Evolutionary conservation across 331 rosid species (phyloP), one percentile per base, ranked within the genome.

Genomic region (Quercus phellos): DNA sequence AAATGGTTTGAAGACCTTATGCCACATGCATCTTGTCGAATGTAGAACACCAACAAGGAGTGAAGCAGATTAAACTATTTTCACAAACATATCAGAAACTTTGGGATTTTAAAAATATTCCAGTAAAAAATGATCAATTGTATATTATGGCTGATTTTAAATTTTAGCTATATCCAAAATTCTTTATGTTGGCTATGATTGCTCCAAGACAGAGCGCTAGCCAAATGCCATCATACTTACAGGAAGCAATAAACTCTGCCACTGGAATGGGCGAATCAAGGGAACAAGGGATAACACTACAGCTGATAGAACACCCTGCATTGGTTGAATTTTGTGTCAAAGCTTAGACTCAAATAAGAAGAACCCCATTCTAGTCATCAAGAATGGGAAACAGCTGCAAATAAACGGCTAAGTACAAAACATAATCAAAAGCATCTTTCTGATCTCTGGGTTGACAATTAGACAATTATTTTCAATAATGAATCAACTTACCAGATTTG

Each of bases 231-330:
- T 64, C 5, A 51, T 80, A 87, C 99, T 89, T 82, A 94, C 97
- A 55, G 97, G 99, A 75, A 94, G 99, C 79, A 94, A 83, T 74
- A 92, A 89, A 84, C 99, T 89, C 85, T 94, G 99, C 99, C 97
- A 94, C 68, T 94, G 97, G 84, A 92, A 92, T 51, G 99, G 99
- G 80, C 94, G 89, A 89, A 94, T 92, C 91, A 92, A 79, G 73
- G 99, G 94, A 84, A 94, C 73, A 76, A 94, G 74, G 76, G 92
- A 90, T 55, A 91, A 85, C 73, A 94, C 97, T 64, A 81, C 59
- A 78, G 97, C 91, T 59, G 97, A 90, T 70, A 92, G 89, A 80
- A 94, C 88, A 77, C 97, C 99, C 99, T 94, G 90, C 87, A 84
- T 75, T 67, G 34, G 84, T 86, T 85, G 68, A 81, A 84, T 63